Evolutionary conservation across 2,329 filamentous ascomycete genomes (phyloP), one percentile per base, ranked within the genome.

Genomic region (Ophiostoma perfectum): DNA sequence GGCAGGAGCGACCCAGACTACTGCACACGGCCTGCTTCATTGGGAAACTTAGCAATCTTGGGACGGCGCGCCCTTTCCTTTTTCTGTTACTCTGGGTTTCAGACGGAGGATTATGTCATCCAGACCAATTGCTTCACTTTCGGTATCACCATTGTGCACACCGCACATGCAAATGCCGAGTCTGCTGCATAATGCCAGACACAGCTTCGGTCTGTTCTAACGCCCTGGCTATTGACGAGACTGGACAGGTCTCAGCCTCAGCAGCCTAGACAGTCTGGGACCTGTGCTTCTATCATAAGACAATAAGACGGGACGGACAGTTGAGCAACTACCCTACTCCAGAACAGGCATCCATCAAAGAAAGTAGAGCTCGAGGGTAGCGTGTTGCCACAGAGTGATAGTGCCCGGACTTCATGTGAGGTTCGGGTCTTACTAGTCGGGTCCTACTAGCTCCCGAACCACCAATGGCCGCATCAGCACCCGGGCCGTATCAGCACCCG

Each of bases 1-100:
- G 27, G 27, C 27, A 27, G 27, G 27, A 27, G 27, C 27, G 27
- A 27, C 27, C n/a, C 49, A 55, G 14, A 9, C 55, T 39, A 60
- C 55, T 60, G 27, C 27, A 60, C 27, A 5, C 16, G 58, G 58
- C 58, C 5, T n/a, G 38, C 58, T 62, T 14, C 9, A 62, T 62
- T 62, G 58, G 36, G 58, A 62, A 41, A 27, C 14, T 16, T 2
- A 27, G 27, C 27, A 60, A 27, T 27, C n/a, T 55, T 55, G 49
- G 45, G n/a, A 55, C 27, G 27, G 27, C 27, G 27, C 27, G 14
- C 49, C 9, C 49, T 38, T 60, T 36, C 55, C 27, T 16, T 16
- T 38, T 27, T 58, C 76, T 78, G 41, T 5, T 27, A 16, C 14
- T 4, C 27, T 14, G 36, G 9, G 45, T 5, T 49, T 5, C 5